phyloP scores from a whole-genome alignment of 176 grass and related monocot species.

The Carex parvula region DNA sequence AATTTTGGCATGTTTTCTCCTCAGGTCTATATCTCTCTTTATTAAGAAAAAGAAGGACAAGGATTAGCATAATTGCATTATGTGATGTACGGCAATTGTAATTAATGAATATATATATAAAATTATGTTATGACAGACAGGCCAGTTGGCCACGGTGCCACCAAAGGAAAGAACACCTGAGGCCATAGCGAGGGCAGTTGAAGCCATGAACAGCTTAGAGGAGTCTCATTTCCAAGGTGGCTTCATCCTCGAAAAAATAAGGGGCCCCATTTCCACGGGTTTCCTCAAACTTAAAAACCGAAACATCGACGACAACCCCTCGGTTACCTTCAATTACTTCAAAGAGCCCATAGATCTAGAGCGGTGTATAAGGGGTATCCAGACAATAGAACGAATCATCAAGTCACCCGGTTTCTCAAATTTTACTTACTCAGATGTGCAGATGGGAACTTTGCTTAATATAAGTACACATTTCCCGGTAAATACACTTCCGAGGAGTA shows the following conservation, averaged over 20 bases:
- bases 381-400: slow-evolving; percentile 59
- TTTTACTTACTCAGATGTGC: slow-evolving; percentile 52
- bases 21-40: slow-evolving; percentile 32
- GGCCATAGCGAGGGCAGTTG: slow-evolving; percentile 42
- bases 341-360: slow-evolving; percentile 53
- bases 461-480: slow-evolving; percentile 52
- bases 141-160: slow-evolving; percentile 58
- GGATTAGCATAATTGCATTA: background rate
- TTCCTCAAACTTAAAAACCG: slow-evolving; percentile 50
- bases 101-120: background rate
- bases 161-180: slow-evolving; percentile 66
- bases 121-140: slow-evolving; percentile 36
- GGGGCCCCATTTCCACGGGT: slow-evolving; percentile 60
- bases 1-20: slow-evolving; percentile 71
- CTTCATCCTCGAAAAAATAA: slow-evolving; percentile 83
- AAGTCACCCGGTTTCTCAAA: slow-evolving; percentile 53
- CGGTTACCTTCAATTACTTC: slow-evolving; percentile 96
- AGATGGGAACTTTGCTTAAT: slow-evolving; percentile 46
- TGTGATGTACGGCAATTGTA: background rate
- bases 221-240: slow-evolving; percentile 55
- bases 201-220: slow-evolving; percentile 45
- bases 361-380: slow-evolving; percentile 50
- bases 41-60: background rate
- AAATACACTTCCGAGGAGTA: slow-evolving; percentile 61
- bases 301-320: slow-evolving; percentile 61